Base-by-base conservation (phyloP, 2,329 filamentous ascomycete species). In the Daldinia eschscholtzii region DNA sequence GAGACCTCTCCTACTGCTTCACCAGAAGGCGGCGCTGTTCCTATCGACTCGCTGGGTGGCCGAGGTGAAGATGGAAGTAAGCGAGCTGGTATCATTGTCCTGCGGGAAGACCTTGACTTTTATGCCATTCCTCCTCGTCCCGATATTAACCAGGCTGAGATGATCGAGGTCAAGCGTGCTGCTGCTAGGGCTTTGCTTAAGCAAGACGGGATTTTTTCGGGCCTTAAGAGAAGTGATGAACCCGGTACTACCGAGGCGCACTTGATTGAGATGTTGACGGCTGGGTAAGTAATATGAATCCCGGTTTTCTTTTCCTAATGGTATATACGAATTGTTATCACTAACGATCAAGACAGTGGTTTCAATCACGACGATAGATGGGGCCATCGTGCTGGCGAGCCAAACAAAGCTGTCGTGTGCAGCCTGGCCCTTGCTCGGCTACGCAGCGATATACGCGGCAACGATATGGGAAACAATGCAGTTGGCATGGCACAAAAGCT, bases 401-500 rank as follows among this genome's bases (percentile, higher is more conserved):
- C 96, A 12, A 97, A 97, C 84, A 99, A 99, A 84, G 96, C 96
- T 20, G 96, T 99, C 67, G 96, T 99, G 75, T 99, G 96, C 86
- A 97, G 93, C 81, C 88, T 99, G 71, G 96, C 95, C 10, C 88
- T 99, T 64, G 96, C 96, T 39, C 91, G 96, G 73, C 87, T 99
- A 74, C 92, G 96, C 61, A 98, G 94, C 67, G 96, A 98, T 75
- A 94, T 97, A 76, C 90, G 93, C 61, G 93, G 94, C 74, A 91
- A 90, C 76, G 89, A 91, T 67, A 87, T 89, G 82, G 84, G 92
- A 58, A 90, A 87, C 73, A 94, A 91, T 78, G 92, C 93, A 0
- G 93, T 98, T 18, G 95, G 95, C 59, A 99, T 99, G 96, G 96
- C 96, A 12, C 96, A 99, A 81, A 99, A 99, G 83, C 87, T 99